Percentiles rank a stretch among this genome's conserved stretches.
Evolutionary conservation across 371 early-diverging fungal species (phyloP).

Genomic region (Gilbertella persicaria): DNA sequence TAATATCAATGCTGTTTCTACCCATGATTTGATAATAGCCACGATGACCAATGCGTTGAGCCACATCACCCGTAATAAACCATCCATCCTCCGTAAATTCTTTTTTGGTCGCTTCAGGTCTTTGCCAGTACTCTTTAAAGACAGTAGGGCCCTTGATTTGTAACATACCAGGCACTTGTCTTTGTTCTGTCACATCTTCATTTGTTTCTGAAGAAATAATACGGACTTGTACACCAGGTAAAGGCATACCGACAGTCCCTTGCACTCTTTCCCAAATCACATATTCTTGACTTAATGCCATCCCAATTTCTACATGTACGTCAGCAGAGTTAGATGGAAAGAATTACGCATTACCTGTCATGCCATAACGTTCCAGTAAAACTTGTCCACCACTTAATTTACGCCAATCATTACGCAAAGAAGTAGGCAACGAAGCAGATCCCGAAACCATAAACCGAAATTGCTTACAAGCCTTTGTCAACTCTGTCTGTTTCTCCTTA

Average conservation of each 20-base stretch:
- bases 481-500: conserved; percentile 28
- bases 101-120: conserved; percentile 73
- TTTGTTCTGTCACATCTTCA: conserved; percentile 50
- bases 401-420: conserved; percentile 68
- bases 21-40: conserved; percentile 77
- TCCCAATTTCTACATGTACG: conserved; percentile 69
- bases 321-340: too few species aligned
- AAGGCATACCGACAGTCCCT: conserved; percentile 79
- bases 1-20: conserved; percentile 80
- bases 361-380: conserved; percentile 85
- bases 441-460: conserved; percentile 84
- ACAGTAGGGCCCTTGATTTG: conserved; percentile 69
- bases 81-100: conserved; percentile 75
- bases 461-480: conserved; percentile 53
- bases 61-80: conserved; percentile 87
- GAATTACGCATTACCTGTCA: conserved; percentile 72
- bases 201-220: conserved; percentile 55
- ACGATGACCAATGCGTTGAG: conserved; percentile 40
- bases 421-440: conserved; percentile 73
- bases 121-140: conserved; percentile 77
- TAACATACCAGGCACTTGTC: conserved; percentile 66
- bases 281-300: conserved; percentile 78
- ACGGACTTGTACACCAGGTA: conserved; percentile 70
- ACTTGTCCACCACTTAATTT: conserved; percentile 66
- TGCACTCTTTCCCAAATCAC: conserved; percentile 48